Evolutionary conservation across 768 basidiomycete species (phyloP), one percentile per base, ranked within the genome.

Genomic region (Tulasnella sp.): DNA sequence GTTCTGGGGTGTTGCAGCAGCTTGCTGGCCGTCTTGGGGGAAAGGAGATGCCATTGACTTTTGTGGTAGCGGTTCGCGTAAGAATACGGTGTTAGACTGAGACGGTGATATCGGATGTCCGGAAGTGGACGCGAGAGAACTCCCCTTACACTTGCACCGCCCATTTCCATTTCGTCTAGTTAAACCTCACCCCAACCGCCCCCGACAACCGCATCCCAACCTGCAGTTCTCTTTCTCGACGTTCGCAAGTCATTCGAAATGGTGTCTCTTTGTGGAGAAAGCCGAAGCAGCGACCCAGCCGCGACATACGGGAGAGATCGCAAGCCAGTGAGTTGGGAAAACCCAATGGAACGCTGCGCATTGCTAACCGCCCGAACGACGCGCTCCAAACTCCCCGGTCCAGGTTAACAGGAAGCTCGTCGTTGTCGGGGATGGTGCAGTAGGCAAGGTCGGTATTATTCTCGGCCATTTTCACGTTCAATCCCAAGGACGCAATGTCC

Each of bases 401-500:
- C 75, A 85, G 84, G 76, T 85, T 64, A 85, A 84, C 77, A 81
- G 86, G 69, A 89, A 90, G 80, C 82, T 92, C 42, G 91, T 95
- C 34, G 95, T 98, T n/a, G 90, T 95, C 74, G 95, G 95, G 41
- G 95, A 98, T 81, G 95, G 95, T 76, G 95, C 95, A 69, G 95
- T 92, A 77, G 95, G 95, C 39, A 84, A 83, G 52, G 52, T 59
- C 52, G 52, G 52, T 59, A 12, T 12, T 59, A 59, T 59, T 59
- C 52, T 59, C 52, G 52, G 52, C 52, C 52, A 22, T 59, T 59
- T 59, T 22, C 77, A 79, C 78, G n/a, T 75, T 74, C 63, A 91
- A 77, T 73, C 86, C 80, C 47, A 40, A 65, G 16, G 70, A 41
- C 41, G 41, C 41, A 35, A 8, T 9, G 41, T 22, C 76, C 77